Percentiles rank a stretch among this genome's conserved stretches.
Evolutionary conservation across 1,284 basidiomycete genomes (phyloP).

Genomic region (Leucoagaricus sp.): DNA sequence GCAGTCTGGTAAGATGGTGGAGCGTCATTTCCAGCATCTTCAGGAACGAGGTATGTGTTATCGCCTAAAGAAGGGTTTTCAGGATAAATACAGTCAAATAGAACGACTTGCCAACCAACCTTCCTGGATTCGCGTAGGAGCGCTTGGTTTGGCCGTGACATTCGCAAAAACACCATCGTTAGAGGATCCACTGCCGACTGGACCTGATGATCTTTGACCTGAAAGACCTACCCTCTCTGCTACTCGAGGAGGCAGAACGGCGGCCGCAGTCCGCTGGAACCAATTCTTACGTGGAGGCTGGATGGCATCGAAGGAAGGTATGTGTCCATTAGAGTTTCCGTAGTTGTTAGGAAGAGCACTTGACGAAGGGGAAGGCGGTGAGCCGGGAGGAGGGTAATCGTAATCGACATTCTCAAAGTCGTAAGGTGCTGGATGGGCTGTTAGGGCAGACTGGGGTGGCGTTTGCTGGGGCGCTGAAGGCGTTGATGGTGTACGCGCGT

Average conservation of each 20-base stretch:
- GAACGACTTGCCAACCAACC: slow-evolving; percentile 41
- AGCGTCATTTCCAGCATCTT: slow-evolving; percentile 78
- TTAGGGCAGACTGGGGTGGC: slow-evolving; percentile 18
- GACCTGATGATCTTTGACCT: slow-evolving; percentile 45
- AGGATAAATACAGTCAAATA: neutral
- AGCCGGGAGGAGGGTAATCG: slow-evolving; percentile 79
- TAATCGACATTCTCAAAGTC: slow-evolving; percentile 87
- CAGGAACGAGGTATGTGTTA: slow-evolving; percentile 71
- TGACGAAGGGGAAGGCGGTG: slow-evolving; percentile 71
- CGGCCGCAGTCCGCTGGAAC: slow-evolving; percentile 56
- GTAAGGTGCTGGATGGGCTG: slow-evolving; percentile 53
- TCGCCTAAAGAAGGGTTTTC: no score
- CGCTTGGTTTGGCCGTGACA: slow-evolving; percentile 87
- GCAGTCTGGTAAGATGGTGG: slow-evolving; percentile 91
- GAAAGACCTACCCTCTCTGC: slow-evolving; percentile 50
- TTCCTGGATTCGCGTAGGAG: slow-evolving; percentile 58
- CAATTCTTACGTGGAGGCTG: slow-evolving; percentile 47
- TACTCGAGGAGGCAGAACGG: slow-evolving; percentile 55
- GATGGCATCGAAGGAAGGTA: slow-evolving; percentile 55
- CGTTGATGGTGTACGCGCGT: slow-evolving; percentile 8
- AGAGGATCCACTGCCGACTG: slow-evolving; percentile 72
- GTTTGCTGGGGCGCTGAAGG: slow-evolving; percentile 17
- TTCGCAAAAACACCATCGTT: slow-evolving; percentile 98
- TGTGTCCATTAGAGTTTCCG: slow-evolving; percentile 82
- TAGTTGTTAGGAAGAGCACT: slow-evolving; percentile 66